Evolutionary conservation across 176 grass and related monocot species (phyloP).

Genomic region (Typha latifolia): DNA sequence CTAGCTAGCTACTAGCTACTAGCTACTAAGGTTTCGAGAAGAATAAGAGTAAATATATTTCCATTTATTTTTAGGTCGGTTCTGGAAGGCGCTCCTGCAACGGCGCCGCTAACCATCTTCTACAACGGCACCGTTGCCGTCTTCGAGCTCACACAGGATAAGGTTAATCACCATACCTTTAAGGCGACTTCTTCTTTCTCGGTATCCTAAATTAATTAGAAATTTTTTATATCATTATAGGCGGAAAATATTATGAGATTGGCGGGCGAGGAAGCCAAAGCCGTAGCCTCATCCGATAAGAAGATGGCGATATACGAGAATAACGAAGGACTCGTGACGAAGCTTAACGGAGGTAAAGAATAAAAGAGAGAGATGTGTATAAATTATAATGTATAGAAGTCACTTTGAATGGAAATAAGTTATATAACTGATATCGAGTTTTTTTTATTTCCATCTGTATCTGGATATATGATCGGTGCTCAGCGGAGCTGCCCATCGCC

Average conservation of each 20-base stretch:
- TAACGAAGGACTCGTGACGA: background rate
- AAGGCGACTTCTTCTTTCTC: too few species aligned
- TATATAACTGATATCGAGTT: too few species aligned
- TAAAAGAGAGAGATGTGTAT: too few species aligned
- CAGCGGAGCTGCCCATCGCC: background rate
- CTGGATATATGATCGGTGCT: background rate
- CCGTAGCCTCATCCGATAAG: too few species aligned
- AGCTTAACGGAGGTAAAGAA: conserved; percentile 1
- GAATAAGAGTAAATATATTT: background rate
- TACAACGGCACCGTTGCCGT: conserved; percentile 13
- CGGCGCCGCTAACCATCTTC: conserved; percentile 18
- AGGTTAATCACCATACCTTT: background rate
- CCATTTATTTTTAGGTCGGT: background rate
- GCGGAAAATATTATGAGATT: conserved; percentile 1
- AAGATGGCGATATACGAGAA: background rate
- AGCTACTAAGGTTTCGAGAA: background rate
- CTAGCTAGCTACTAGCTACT: background rate
- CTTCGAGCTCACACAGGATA: conserved; percentile 4
- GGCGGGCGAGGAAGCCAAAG: background rate
- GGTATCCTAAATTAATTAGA: background rate
- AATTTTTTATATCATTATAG: background rate
- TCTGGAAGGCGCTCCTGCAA: background rate
- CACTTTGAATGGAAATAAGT: too few species aligned
- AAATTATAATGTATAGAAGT: background rate
- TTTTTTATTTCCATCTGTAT: background rate